These are phyloP conservation scores for Fusarium agapanthi DNA, from an alignment of 2,329 filamentous ascomycete species.

Conservation along the genomic window DNA sequence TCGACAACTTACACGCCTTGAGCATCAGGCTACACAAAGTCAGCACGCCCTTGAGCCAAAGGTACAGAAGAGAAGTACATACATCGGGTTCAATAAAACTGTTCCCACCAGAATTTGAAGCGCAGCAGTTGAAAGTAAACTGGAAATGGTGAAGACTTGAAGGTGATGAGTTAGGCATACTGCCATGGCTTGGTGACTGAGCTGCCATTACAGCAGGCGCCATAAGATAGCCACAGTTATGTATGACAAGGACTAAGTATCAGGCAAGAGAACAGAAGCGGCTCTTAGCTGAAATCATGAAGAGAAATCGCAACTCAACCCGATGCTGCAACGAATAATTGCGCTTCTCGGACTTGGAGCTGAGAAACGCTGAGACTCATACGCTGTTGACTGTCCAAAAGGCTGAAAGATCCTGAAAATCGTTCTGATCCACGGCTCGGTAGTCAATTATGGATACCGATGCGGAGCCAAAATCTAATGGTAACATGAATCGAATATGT, in stretches of 20 bases:
- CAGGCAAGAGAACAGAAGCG: neutral
- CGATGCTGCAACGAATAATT: slow-evolving; percentile 8
- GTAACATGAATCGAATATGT: neutral
- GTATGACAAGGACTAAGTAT: neutral
- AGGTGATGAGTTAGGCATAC: slow-evolving; percentile 24
- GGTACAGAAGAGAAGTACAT: slow-evolving; percentile 16
- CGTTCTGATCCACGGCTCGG: neutral
- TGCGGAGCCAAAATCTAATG: neutral
- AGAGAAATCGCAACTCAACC: neutral
- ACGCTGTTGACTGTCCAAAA: neutral
- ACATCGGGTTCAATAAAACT: slow-evolving; percentile 49
- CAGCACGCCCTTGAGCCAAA: slow-evolving; percentile 13
- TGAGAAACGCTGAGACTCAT: slow-evolving; percentile 28
- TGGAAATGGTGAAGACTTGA: slow-evolving; percentile 38
- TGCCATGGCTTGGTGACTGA: slow-evolving; percentile 14
- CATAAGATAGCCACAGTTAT: slow-evolving; percentile 1
- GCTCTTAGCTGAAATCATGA: slow-evolving; percentile 1
- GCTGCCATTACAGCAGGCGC: slow-evolving; percentile 24
- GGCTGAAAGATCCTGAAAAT: neutral
- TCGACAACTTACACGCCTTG: slow-evolving; percentile 36
- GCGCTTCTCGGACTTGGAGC: slow-evolving; percentile 16
- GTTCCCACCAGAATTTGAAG: slow-evolving; percentile 38
- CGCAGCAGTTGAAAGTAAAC: slow-evolving; percentile 47
- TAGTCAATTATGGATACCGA: neutral
- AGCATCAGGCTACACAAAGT: slow-evolving; percentile 34